Conservation (phyloP, 768 basidiomycete genomes). For the Antrodiella citrinella region DNA sequence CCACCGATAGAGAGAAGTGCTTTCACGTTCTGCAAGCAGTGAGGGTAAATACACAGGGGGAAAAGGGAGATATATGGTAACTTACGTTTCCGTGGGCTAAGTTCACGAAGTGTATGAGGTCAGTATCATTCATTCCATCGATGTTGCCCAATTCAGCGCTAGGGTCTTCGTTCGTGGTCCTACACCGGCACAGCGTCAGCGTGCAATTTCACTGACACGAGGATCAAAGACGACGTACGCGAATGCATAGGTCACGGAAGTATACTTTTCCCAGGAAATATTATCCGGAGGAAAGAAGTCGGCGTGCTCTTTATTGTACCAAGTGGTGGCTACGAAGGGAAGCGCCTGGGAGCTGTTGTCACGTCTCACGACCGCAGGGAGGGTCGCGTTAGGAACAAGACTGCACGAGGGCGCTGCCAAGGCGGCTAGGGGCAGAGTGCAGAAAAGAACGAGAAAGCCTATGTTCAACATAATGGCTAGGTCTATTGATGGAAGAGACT, state of each 20-base stretch:
- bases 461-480: slow-evolving; percentile 11
- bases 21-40: too few species aligned
- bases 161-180: neutral
- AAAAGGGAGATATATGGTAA: neutral
- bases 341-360: slow-evolving; percentile 5
- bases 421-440: slow-evolving; percentile 14
- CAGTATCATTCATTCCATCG: neutral
- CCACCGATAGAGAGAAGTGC: slow-evolving; percentile 63
- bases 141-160: neutral
- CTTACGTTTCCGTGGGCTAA: neutral
- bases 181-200: too few species aligned
- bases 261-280: slow-evolving; percentile 63
- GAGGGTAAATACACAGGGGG: too few species aligned
- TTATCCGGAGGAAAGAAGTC: slow-evolving; percentile 38
- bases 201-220: too few species aligned
- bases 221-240: slow-evolving; percentile 37
- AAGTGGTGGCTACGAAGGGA: slow-evolving; percentile 37
- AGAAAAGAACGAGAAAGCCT: slow-evolving; percentile 9
- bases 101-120: neutral
- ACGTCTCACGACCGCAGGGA: neutral
- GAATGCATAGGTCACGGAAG: slow-evolving; percentile 60
- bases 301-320: slow-evolving; percentile 66
- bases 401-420: slow-evolving; percentile 24
- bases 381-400: slow-evolving; percentile 4
- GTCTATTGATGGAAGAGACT: too few species aligned